A percentile compares a stretch with the other conserved stretches of the same genome.
Conservation (phyloP, 2,329 filamentous ascomycete species). For the Anthostomella pinea region DNA sequence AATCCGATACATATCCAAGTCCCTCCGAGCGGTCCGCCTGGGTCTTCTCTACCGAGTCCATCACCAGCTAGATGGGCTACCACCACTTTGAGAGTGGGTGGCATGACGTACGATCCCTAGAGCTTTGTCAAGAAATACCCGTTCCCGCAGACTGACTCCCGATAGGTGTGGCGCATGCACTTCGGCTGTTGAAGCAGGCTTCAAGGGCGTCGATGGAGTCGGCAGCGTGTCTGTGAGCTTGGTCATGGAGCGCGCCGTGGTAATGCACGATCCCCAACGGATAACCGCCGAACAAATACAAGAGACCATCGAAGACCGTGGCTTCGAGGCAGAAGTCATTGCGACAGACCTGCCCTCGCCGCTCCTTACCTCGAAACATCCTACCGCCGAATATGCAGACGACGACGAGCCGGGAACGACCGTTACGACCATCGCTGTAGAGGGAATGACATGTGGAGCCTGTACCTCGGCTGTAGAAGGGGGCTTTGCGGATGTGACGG, state of each 20-base stretch:
- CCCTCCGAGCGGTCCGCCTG: conserved; percentile 36
- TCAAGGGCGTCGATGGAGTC: conserved; percentile 77
- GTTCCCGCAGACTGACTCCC: conserved; percentile 33
- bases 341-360: conserved; percentile 69
- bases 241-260: conserved; percentile 92
- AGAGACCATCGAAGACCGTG: conserved; percentile 86
- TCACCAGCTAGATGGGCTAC: conserved; percentile 70
- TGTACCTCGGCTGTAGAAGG: conserved; percentile 84
- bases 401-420: conserved; percentile 43
- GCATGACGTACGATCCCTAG: conserved; percentile 61
- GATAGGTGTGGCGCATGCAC: conserved; percentile 88
- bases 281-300: conserved; percentile 73
- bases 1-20: conserved; percentile 46
- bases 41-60: conserved; percentile 33
- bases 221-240: conserved; percentile 87
- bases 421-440: conserved; percentile 74
- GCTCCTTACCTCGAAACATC: conserved; percentile 38
- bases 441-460: conserved; percentile 89
- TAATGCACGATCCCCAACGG: conserved; percentile 78
- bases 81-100: conserved; percentile 85
- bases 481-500: conserved; percentile 71
- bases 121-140: background rate
- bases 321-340: conserved; percentile 89
- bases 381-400: conserved; percentile 34
- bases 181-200: conserved; percentile 89